Evolutionary conservation across 2,329 filamentous ascomycete species (phyloP).

Genomic region (Ceratocystis cacaofunesta): DNA sequence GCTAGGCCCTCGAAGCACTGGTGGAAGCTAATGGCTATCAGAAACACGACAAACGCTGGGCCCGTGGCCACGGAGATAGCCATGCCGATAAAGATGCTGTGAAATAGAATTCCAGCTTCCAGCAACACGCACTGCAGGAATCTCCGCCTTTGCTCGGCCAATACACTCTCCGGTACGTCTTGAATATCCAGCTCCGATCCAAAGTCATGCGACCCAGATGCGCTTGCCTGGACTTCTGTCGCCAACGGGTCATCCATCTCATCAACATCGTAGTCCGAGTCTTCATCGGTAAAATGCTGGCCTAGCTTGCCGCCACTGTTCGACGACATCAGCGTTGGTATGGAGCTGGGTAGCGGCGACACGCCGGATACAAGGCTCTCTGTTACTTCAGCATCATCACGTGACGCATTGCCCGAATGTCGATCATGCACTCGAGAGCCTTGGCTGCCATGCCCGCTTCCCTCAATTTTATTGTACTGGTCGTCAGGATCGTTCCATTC

Average conservation of each 20-base stretch:
- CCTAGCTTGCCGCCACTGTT: slow-evolving; percentile 18
- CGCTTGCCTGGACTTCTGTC: slow-evolving; percentile 19
- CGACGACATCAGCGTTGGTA: slow-evolving; percentile 23
- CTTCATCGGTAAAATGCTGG: slow-evolving; percentile 22
- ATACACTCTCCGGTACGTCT: slow-evolving; percentile 16
- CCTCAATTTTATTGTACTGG: slow-evolving; percentile 12
- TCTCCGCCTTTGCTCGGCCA: slow-evolving; percentile 49
- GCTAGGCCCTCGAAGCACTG: slow-evolving; percentile 83
- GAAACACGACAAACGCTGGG: slow-evolving; percentile 62
- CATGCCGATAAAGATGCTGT: slow-evolving; percentile 79
- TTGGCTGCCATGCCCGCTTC: background rate
- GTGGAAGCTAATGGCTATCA: slow-evolving; percentile 70
- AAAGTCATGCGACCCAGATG: slow-evolving; percentile 20
- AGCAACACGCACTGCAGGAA: slow-evolving; percentile 66
- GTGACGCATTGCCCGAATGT: slow-evolving; percentile 34
- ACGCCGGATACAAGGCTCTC: slow-evolving; percentile 43
- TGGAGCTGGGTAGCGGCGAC: slow-evolving; percentile 43
- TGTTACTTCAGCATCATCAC: slow-evolving; percentile 37
- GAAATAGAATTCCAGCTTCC: slow-evolving; percentile 72
- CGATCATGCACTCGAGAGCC: slow-evolving; percentile 23
- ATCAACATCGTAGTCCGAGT: slow-evolving; percentile 42
- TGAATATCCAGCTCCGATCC: slow-evolving; percentile 17
- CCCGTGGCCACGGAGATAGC: slow-evolving; percentile 69
- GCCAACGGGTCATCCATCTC: slow-evolving; percentile 34
- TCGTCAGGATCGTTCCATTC: slow-evolving; percentile 34